phyloP scores from a whole-genome alignment of 345 rosid genomes.

The Bruguiera parviflora region DNA sequence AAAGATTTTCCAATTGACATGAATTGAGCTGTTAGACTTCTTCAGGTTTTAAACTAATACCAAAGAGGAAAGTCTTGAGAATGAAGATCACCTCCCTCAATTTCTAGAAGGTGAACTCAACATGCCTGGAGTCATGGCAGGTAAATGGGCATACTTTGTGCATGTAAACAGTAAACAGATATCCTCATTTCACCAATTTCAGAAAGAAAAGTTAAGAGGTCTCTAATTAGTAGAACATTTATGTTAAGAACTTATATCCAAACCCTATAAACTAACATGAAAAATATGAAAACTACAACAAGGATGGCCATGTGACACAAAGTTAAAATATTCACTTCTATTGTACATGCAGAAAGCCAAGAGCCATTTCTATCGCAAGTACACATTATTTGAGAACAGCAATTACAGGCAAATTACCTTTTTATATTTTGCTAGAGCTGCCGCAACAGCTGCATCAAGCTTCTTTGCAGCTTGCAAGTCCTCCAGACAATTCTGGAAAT shows the following conservation, averaged over 20 bases:
- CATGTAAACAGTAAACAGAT: neutral
- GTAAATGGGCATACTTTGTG: neutral
- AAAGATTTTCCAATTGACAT: no score
- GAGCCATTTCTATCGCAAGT: neutral
- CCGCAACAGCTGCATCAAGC: constrained; percentile 59
- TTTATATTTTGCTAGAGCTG: constrained; percentile 52
- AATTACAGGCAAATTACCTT: constrained; percentile 49
- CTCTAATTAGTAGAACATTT: no score
- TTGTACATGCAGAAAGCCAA: neutral
- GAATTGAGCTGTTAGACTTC: no score
- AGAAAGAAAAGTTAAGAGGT: neutral
- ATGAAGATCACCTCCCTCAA: no score
- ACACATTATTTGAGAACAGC: neutral
- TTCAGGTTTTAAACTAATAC: no score
- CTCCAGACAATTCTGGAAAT: constrained; percentile 47
- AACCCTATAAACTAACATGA: neutral
- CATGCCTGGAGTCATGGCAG: no score
- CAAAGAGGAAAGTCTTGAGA: no score
- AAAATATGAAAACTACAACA: neutral
- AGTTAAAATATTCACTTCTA: neutral
- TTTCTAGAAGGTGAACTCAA: no score
- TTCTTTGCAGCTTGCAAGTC: constrained; percentile 58
- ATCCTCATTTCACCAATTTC: neutral
- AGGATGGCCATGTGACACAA: neutral
- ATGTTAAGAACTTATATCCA: neutral